phyloP scores from a whole-genome alignment of 2,329 filamentous ascomycete genomes.

The Scedosporium apiospermum region DNA sequence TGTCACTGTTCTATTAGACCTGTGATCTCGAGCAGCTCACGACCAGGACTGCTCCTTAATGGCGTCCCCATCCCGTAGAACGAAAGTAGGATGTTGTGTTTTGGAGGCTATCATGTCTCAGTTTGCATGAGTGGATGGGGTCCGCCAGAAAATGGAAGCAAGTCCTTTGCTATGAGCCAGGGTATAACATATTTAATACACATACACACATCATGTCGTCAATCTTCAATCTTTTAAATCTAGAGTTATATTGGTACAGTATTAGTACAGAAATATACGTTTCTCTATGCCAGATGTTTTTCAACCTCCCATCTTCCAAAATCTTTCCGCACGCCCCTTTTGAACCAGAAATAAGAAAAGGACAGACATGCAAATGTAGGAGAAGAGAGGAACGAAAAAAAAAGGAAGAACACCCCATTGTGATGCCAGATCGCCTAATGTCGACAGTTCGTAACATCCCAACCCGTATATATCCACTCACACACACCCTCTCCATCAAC shows the following conservation, averaged over 20 bases:
- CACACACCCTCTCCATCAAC: not conserved
- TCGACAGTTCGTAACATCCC: not conserved
- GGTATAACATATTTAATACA: too few species aligned
- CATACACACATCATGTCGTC: too few species aligned
- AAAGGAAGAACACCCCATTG: not conserved
- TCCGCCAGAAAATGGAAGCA: too few species aligned
- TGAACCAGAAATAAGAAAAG: not conserved
- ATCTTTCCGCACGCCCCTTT: not conserved
- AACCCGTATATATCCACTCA: not conserved
- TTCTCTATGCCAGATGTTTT: conserved; percentile 1
- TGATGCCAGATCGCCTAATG: not conserved
- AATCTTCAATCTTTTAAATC: not conserved
- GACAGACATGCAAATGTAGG: not conserved
- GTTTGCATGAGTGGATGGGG: too few species aligned
- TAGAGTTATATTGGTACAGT: conserved; percentile 4
- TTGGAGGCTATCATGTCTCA: too few species aligned
- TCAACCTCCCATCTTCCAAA: not conserved
- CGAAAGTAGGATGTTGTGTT: too few species aligned
- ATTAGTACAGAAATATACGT: conserved; percentile 5
- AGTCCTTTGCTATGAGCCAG: too few species aligned
- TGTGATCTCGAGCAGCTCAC: not conserved
- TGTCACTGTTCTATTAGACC: not conserved
- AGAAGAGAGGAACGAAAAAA: not conserved
- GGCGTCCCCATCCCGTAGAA: not conserved
- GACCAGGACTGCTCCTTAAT: too few species aligned